A percentile compares a stretch with the other conserved stretches of the same genome.
Evolutionary conservation across 306 rosid genomes (phyloP).

Genomic region (Fragaria iinumae): DNA sequence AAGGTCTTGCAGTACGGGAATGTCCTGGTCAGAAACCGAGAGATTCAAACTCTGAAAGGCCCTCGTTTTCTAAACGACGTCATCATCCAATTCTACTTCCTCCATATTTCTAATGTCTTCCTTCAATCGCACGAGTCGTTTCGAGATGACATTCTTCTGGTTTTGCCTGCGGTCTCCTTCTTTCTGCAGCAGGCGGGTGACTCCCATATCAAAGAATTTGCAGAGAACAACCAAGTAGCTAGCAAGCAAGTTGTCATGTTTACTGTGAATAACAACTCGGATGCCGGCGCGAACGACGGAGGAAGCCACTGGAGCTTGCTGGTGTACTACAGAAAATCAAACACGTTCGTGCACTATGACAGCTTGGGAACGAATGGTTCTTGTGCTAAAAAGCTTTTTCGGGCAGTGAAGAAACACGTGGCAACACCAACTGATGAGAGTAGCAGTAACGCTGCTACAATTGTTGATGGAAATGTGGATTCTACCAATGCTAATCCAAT

Average conservation of each 20-base stretch:
- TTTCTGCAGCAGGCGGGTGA: not conserved
- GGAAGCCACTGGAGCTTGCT: constrained; percentile 8
- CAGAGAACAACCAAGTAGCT: not conserved
- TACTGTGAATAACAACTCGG: not conserved
- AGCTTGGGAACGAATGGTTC: not conserved
- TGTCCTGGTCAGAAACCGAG: not conserved
- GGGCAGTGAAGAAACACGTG: not conserved
- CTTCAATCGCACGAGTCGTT: not conserved
- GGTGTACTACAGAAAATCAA: constrained; percentile 7
- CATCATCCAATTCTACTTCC: constrained; percentile 1
- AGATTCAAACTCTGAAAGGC: not conserved
- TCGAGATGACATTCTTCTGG: not conserved
- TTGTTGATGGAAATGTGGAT: not conserved
- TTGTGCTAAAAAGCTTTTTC: not conserved
- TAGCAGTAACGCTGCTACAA: not conserved
- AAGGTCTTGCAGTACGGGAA: not conserved
- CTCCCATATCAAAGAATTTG: not conserved
- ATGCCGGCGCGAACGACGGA: not conserved
- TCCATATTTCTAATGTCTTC: not conserved
- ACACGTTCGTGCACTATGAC: constrained; percentile 1
- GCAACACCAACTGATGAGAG: not conserved
- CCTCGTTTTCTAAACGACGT: not conserved
- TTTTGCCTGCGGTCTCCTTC: not conserved
- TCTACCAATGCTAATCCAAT: not conserved
- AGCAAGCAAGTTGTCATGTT: not conserved